Percentiles rank a stretch among this genome's conserved stretches.
Evolutionary conservation across 306 rosid genomes (phyloP).

Genomic region (Fagus crenata): DNA sequence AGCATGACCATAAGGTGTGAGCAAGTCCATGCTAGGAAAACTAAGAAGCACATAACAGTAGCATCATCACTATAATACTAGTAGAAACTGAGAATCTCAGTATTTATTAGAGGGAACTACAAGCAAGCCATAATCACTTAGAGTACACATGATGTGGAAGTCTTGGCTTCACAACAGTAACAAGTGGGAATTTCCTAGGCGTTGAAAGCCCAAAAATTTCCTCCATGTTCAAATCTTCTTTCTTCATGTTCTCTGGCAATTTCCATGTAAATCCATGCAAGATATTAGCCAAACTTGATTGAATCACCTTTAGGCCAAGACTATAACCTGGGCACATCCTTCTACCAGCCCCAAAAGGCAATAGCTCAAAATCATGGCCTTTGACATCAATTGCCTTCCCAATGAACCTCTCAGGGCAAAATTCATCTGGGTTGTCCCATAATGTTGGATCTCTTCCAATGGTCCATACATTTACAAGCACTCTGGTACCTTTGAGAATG

Average conservation of each 20-base stretch:
- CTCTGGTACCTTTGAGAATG: slow-evolving; percentile 62
- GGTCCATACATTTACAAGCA: slow-evolving; percentile 55
- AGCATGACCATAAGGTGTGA: background rate
- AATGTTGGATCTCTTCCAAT: slow-evolving; percentile 62
- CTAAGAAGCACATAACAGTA: background rate
- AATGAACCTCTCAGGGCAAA: slow-evolving; percentile 64
- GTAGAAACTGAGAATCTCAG: background rate
- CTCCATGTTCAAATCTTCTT: slow-evolving; percentile 64
- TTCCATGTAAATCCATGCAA: slow-evolving; percentile 83
- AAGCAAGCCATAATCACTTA: slow-evolving; percentile 12
- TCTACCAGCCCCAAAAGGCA: slow-evolving; percentile 88
- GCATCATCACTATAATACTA: background rate
- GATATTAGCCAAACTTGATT: slow-evolving; percentile 70
- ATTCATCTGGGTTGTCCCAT: slow-evolving; percentile 72
- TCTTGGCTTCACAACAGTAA: slow-evolving; percentile 48
- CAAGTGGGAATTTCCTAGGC: slow-evolving; percentile 56
- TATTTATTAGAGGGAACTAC: background rate
- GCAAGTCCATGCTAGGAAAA: too few relatives aligned
- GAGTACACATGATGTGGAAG: slow-evolving; percentile 59
- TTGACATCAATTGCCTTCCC: slow-evolving; percentile 56
- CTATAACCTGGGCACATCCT: slow-evolving; percentile 86
- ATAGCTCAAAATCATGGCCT: slow-evolving; percentile 70
- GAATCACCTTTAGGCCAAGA: slow-evolving; percentile 77
- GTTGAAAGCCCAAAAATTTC: slow-evolving; percentile 71
- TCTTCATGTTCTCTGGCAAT: slow-evolving; percentile 39